phyloP scores from a whole-genome alignment of 2,329 filamentous ascomycete genomes.

The Pestalotiopsis sp. region DNA sequence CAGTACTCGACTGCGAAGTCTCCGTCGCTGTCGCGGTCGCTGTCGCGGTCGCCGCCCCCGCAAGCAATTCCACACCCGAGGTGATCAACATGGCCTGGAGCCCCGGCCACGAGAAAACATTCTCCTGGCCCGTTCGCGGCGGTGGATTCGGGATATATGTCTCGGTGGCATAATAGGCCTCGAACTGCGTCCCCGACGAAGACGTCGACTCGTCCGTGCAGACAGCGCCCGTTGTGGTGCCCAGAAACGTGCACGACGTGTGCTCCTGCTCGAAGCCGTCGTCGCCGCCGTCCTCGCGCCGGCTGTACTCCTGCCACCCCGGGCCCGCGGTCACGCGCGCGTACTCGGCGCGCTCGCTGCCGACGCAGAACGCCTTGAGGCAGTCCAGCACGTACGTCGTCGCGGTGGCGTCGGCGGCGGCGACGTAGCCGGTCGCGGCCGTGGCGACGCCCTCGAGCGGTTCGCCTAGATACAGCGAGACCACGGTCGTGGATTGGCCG shows the following conservation, averaged over 20 bases:
- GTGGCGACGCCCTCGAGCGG: not conserved
- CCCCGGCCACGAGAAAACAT: not conserved
- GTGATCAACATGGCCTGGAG: conserved; percentile 8
- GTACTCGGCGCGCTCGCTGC: conserved; percentile 6
- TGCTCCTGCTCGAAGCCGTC: not conserved
- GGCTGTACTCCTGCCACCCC: not conserved
- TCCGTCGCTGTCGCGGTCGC: not conserved
- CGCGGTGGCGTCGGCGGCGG: conserved; percentile 2
- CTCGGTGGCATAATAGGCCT: not conserved
- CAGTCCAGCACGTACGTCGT: conserved; percentile 11
- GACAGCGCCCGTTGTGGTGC: not conserved
- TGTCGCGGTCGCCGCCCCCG: not conserved
- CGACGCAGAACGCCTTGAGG: not conserved
- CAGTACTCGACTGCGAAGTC: not conserved
- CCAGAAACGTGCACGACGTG: not conserved
- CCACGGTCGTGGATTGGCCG: conserved; percentile 1
- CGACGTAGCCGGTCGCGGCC: conserved; percentile 10
- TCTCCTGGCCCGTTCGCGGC: not conserved
- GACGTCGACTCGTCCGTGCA: not conserved
- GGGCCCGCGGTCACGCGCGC: conserved; percentile 6
- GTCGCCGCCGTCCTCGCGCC: not conserved
- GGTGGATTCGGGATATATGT: not conserved
- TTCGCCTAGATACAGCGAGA: conserved; percentile 3
- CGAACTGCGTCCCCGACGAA: not conserved
- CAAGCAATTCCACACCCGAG: conserved; percentile 7